Percentiles rank a stretch among this genome's conserved stretches.
These are phyloP conservation scores for Raphanus sativus DNA, from an alignment of 345 rosid species.

Conservation along the genomic window DNA sequence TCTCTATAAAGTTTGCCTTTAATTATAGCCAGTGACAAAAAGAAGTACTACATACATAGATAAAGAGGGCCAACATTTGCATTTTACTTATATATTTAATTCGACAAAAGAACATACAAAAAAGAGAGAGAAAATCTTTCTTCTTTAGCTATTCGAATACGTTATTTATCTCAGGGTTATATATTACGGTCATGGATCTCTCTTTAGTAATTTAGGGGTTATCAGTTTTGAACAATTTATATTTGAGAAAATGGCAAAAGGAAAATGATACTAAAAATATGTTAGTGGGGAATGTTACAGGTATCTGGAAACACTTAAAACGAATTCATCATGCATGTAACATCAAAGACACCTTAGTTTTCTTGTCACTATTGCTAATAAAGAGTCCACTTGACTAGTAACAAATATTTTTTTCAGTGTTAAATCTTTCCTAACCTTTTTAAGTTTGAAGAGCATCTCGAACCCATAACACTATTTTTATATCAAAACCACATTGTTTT, in stretches of 20 bases:
- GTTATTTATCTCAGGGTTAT: not conserved
- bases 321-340: not conserved
- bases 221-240: not conserved
- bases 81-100: conserved; percentile 6
- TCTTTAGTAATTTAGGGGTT: not conserved
- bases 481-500: too few species aligned
- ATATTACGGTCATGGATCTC: not conserved
- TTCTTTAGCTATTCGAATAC: not conserved
- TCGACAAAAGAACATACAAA: not conserved
- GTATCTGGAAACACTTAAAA: not conserved
- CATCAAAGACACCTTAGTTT: not conserved
- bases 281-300: not conserved
- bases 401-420: not conserved
- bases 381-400: not conserved
- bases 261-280: not conserved
- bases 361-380: not conserved
- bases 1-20: conserved; percentile 18
- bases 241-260: not conserved
- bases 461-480: too few species aligned
- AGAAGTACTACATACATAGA: conserved; percentile 14
- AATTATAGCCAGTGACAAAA: conserved; percentile 22
- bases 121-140: not conserved
- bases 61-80: conserved; percentile 20
- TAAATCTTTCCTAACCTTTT: not conserved
- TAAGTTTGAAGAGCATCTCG: too few species aligned